Base-by-base conservation (phyloP, 2,329 filamentous ascomycete species). In the Arthroderma sp. region DNA sequence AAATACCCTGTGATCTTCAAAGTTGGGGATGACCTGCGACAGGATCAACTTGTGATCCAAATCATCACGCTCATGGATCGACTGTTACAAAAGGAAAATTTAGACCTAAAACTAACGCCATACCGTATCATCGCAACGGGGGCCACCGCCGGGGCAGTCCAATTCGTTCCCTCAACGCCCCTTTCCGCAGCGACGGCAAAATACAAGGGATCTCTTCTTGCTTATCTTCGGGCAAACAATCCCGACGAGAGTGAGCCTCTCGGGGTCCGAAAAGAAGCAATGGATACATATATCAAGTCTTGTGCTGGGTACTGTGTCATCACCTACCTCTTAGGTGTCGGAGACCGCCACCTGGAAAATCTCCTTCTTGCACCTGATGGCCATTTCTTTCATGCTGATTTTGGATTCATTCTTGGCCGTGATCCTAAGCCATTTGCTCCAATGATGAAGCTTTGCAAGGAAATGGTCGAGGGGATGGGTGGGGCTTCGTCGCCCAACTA, bases 391-490 rank as follows among this genome's bases (percentile, higher is more conserved):
- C 91, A 98, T 61, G 88, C 89, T 29, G 91, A 98, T 62, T 98
- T 98, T 57, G 91, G 93, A 36, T 98, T 94, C 64, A 98, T 98
- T 50, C 81, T 98, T 1, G 91, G 91, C 11, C 84, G 91, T 36
- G 91, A 98, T 54, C 91, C 91, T 0, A 98, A 98, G 59, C 91
- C 91, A 0, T 96, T 98, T 59, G 89, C 91, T 0, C 91, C 91
- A 0, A 80, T 89, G 43, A 94, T 98, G 81, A 98, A 98, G 63
- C 77, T 98, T 6, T 89, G 83, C 58, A 89, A 88, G 55, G 89
- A 98, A 59, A 98, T 98, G 91, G 85, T 96, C 3, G 91, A 98
- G 57, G 91, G 88, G 50, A 95, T 98, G 86, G 93, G 93, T 36
- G 91, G 91, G 8, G 74, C 80, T 5, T 74, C 75, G 31, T 86